Conservation (phyloP, 1,284 basidiomycete genomes). For the Cutaneotrichosporon dermatis region DNA sequence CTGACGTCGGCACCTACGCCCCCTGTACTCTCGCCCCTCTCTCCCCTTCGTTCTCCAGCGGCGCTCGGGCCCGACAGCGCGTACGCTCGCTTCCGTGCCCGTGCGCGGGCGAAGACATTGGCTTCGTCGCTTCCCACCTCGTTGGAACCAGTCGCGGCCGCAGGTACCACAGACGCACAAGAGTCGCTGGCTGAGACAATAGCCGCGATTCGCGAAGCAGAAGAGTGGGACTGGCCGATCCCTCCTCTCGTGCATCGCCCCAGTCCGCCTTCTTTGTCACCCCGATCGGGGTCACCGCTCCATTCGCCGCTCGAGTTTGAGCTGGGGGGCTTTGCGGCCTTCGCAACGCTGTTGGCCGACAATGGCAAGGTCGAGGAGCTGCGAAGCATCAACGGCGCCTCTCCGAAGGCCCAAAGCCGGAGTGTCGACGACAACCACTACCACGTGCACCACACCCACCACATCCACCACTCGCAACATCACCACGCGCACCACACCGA, state of each 20-base stretch:
- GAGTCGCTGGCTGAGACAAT: conserved; percentile 7
- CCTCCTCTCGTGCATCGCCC: conserved; percentile 3
- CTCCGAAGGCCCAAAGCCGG: too few species aligned
- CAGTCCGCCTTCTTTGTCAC: not conserved
- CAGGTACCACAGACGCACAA: not conserved
- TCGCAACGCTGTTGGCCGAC: not conserved
- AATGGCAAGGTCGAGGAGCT: not conserved
- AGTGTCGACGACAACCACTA: not conserved
- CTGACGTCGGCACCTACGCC: not conserved
- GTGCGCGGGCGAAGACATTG: not conserved
- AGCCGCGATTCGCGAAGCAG: conserved; percentile 12
- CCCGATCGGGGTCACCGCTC: not conserved
- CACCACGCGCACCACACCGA: not conserved
- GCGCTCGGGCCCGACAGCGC: not conserved
- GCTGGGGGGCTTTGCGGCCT: too few species aligned
- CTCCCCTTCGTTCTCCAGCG: not conserved
- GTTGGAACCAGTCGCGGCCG: not conserved
- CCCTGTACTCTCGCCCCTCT: not conserved
- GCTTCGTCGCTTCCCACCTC: not conserved
- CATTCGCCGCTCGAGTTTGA: too few species aligned
- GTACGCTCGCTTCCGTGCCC: conserved; percentile 1
- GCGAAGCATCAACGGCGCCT: not conserved
- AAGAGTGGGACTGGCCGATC: conserved; percentile 15
- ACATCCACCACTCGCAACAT: not conserved
- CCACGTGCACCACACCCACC: not conserved